phyloP scores from a whole-genome alignment of 441 rosid genomes.

The Pelargonium citronellum region DNA sequence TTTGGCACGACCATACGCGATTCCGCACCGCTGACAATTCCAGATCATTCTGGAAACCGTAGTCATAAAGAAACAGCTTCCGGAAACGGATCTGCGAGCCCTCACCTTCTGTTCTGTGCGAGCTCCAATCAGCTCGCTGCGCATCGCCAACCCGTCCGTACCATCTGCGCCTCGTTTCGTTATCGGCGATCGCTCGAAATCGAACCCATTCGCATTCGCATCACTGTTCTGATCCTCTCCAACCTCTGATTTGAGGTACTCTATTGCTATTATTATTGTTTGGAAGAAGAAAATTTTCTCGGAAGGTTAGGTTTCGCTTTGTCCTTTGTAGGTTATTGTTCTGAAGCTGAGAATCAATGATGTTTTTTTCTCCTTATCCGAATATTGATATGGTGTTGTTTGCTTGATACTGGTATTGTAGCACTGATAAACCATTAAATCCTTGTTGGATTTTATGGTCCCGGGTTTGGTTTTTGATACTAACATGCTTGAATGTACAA shows the following conservation, averaged over 20 bases:
- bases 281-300: neutral
- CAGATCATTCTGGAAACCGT: neutral
- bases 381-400: neutral
- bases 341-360: neutral
- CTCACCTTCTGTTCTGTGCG: neutral
- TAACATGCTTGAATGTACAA: neutral
- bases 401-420: neutral
- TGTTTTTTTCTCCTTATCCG: neutral
- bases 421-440: neutral
- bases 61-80: neutral
- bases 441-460: neutral
- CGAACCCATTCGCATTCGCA: neutral
- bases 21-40: neutral
- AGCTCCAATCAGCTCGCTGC: neutral
- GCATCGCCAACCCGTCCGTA: no score
- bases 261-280: neutral
- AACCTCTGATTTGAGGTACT: slow-evolving; percentile 3
- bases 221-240: neutral
- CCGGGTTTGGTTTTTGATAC: neutral
- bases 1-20: neutral
- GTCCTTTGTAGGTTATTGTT: neutral
- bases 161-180: neutral
- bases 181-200: neutral
- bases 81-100: neutral
- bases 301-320: neutral